phyloP scores from a whole-genome alignment of 176 grass and related monocot species.

The Lolium perenne region DNA sequence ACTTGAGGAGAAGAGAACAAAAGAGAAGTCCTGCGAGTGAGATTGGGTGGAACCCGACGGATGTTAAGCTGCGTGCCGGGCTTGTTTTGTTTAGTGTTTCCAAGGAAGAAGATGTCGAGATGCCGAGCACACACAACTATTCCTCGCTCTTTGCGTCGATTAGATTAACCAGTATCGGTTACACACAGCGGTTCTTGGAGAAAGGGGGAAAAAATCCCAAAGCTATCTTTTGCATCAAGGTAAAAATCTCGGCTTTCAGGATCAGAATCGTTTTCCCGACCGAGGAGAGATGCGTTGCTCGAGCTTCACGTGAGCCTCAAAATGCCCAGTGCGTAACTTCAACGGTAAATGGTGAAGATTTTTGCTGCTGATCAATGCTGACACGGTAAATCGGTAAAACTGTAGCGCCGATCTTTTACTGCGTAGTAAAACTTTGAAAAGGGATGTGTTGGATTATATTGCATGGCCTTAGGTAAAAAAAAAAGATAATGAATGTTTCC shows the following conservation, averaged over 20 bases:
- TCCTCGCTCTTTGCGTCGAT: background rate
- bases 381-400: background rate
- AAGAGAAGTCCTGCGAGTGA: slow-evolving; percentile 68
- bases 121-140: slow-evolving; percentile 30
- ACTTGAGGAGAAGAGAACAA: slow-evolving; percentile 70
- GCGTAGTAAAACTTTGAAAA: no score
- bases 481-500: no score
- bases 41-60: slow-evolving; percentile 67
- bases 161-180: background rate
- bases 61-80: slow-evolving; percentile 30
- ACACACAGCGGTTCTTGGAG: background rate
- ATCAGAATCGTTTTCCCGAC: background rate
- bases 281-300: background rate
- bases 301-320: slow-evolving; percentile 8
- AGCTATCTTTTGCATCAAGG: slow-evolving; percentile 27
- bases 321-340: slow-evolving; percentile 20
- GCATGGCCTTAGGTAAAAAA: no score
- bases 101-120: slow-evolving; percentile 45
- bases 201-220: background rate
- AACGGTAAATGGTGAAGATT: background rate
- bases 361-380: background rate
- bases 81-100: slow-evolving; percentile 46
- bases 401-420: background rate
- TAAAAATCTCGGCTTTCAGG: background rate
- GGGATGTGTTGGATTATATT: no score